Evolutionary conservation across 176 grass and related monocot genomes (phyloP), one percentile per base, ranked within the genome.

Genomic region (Juncus effusus): DNA sequence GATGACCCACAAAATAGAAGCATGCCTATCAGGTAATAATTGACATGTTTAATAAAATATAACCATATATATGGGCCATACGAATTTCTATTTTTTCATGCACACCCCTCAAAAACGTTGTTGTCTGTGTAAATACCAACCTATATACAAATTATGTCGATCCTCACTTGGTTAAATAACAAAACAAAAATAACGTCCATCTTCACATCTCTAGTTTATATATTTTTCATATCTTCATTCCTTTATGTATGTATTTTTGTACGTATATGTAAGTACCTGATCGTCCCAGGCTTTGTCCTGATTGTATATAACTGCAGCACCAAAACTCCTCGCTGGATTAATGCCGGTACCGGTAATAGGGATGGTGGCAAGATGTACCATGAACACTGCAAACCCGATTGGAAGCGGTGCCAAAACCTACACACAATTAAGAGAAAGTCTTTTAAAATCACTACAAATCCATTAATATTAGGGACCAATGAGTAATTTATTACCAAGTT

Each of bases 351-450:
- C 90, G 45, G 90, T 94, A 76, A 94, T 85, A 0, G 90, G 90
- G 72, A 94, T 94, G 59, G 90, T 94, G 10, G 90, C 90, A n/a
- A 88, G 36, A 72, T 94, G 90, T 19, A 94, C 90, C 90, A 89
- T 89, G 85, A 94, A 94, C 54, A 94, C 90, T 39, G 90, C 85
- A 78, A 94, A 94, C 4, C 90, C 90, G 45, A 89, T 94, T 10
- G 90, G 90, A 63, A 94, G 90, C 3, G 90, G 90, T 3, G 90
- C 90, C 82, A 94, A 13, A 0, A 94, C 90, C 90, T 94, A 60
- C 42, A 6, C 9, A 72, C 55, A 37, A 59, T 40, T 42, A 19
- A 56, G 19, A 28, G 19, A 28, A 28, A 28, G 19, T 28, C 19
- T 28, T 28, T 28, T 28, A 28, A 69, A 0, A 69, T 50, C 14